Base-by-base conservation (phyloP, 805 yeast genomes). In the Cyberlindnera suaveolens region DNA sequence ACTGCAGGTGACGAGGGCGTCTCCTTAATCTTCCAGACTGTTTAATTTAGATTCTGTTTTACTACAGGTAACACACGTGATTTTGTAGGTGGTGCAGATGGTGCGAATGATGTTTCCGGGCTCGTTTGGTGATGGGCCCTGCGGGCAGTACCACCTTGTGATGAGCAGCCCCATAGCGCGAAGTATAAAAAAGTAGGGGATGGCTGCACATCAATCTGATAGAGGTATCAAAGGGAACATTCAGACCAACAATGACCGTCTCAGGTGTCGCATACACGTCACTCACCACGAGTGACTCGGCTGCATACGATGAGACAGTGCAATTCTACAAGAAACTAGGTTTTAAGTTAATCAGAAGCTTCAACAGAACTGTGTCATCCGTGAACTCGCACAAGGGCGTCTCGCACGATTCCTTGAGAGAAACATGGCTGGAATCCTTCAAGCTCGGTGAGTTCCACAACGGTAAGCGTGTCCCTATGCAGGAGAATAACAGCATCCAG, bases 1-100 rank as follows among this genome's bases (percentile, higher is more conserved):
- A 87, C 97, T 17, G 99, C 96, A 13, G 97, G 97, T 50, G 99
- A 93, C 62, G 99, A 93, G 64, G 96, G 96, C 52, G 96, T 93
- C 29, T 78, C 95, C 11, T 69, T 91, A 50, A 77, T 91, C 4
- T 56, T 53, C 42, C 49, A 51, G 42, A 48, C 56, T 8, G 44
- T 45, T 34, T 38, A 19, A 23, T 23, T 23, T 23, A 23, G 27
- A 23, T 9, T 23, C 27, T 23, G 11, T 23, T 8, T 9, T 9
- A 5, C 27, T 23, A 23, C 27, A 23, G 11, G 10, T 23, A 23
- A 11, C 11, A 23, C 27, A 23, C 27, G 27, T 23, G 27, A 23
- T 23, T 8, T 23, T 23, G 27, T 23, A 23, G 27, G 11, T 23
- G 11, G 11, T 23, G 27, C 27, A 23, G 23, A 5, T 20, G 23